Percentiles rank a stretch among this genome's conserved stretches.
phyloP scores from a whole-genome alignment of 169 alveolate species.

The Cryptosporidium sp. region DNA sequence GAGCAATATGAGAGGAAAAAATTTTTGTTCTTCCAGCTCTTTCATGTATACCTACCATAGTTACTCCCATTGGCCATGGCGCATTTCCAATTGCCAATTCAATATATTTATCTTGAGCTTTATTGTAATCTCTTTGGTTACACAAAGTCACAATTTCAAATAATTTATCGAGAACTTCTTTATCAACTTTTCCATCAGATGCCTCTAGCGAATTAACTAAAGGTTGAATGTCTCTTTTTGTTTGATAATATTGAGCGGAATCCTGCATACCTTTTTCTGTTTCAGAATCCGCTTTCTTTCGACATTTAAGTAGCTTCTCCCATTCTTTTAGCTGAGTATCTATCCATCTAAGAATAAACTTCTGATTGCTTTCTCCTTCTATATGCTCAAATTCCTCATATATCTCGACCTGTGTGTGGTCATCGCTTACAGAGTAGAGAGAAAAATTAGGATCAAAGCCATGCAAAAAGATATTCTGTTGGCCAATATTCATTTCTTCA shows the following conservation, averaged over 20 bases:
- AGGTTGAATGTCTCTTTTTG: conserved; percentile 84
- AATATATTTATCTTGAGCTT: conserved; percentile 92
- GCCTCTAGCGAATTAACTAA: conserved; percentile 81
- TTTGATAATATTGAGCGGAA: conserved; percentile 83
- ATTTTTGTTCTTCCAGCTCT: conserved; percentile 92
- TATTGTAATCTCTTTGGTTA: conserved; percentile 86
- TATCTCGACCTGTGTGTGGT: conserved; percentile 75
- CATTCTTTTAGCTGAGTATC: conserved; percentile 85
- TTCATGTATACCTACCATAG: conserved; percentile 96
- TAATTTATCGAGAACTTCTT: conserved; percentile 78
- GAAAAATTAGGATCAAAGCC: conserved; percentile 74
- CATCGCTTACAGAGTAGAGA: conserved; percentile 77
- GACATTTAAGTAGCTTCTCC: conserved; percentile 80
- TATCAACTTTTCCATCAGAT: conserved; percentile 73
- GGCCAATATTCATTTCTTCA: conserved; percentile 72
- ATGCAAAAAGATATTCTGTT: conserved; percentile 55
- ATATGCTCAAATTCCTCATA: conserved; percentile 75
- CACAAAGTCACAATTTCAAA: conserved; percentile 85
- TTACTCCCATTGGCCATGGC: conserved; percentile 96
- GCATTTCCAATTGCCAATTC: conserved; percentile 93
- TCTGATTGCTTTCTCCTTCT: conserved; percentile 80
- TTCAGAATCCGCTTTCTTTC: conserved; percentile 79
- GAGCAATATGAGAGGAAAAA: conserved; percentile 90
- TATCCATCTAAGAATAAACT: conserved; percentile 84
- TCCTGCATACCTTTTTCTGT: conserved; percentile 79